A percentile compares a stretch with the other conserved stretches of the same genome.
phyloP scores from a whole-genome alignment of 2,329 filamentous ascomycete species.

The Emmonsiellopsis sp. region DNA sequence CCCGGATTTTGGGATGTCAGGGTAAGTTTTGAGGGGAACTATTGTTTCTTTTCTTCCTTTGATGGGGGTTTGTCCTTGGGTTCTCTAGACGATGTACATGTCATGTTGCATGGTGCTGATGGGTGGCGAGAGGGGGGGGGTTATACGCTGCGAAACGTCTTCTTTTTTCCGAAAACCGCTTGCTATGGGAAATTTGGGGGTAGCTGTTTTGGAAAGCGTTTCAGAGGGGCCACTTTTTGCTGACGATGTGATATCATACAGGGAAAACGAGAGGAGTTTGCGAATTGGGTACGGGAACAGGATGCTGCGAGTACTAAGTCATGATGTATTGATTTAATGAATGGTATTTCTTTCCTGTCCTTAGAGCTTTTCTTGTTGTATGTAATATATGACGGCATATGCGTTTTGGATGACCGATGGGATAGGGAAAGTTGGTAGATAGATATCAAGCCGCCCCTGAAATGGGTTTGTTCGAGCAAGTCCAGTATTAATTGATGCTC shows the following conservation, averaged over 20 bases:
- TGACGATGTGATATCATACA: conserved; percentile 16
- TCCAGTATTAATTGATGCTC: too few species aligned
- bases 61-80: background rate
- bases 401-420: too few species aligned
- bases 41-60: conserved; percentile 2
- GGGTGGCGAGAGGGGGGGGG: background rate
- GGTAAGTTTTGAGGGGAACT: conserved; percentile 37
- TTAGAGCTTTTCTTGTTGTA: background rate
- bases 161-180: background rate
- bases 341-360: background rate
- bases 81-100: background rate
- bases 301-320: conserved; percentile 17
- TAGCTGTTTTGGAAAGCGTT: background rate
- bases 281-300: conserved; percentile 54
- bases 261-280: conserved; percentile 65
- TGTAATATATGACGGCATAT: background rate
- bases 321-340: background rate
- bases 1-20: conserved; percentile 83
- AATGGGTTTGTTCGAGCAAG: too few species aligned
- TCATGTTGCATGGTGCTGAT: background rate
- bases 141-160: background rate
- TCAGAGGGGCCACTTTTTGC: conserved; percentile 7
- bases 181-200: too few species aligned
- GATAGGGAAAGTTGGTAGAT: too few species aligned
- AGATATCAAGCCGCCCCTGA: too few species aligned